Evolutionary conservation across 495 filamentous ascomycete genomes (phyloP).

Genomic region (Articulospora tetracladia): DNA sequence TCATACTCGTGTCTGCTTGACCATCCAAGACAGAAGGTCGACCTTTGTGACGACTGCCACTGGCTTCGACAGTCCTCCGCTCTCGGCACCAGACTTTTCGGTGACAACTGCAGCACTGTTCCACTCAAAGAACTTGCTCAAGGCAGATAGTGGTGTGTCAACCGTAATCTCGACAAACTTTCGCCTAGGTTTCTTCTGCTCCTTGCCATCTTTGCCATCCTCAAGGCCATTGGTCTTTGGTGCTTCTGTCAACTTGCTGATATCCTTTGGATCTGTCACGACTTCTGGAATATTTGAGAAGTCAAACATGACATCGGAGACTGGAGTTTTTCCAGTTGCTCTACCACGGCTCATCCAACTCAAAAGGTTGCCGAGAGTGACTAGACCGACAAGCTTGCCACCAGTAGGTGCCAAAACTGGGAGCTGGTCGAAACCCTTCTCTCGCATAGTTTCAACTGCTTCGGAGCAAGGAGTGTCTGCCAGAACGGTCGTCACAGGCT

Average conservation of each 20-base stretch:
- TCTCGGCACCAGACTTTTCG: slow-evolving; percentile 50
- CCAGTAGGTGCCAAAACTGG: slow-evolving; percentile 73
- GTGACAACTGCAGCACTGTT: slow-evolving; percentile 94
- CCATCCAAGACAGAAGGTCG: slow-evolving; percentile 88
- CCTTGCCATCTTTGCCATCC: slow-evolving; percentile 12
- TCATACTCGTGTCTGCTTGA: slow-evolving; percentile 58
- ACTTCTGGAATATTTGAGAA: slow-evolving; percentile 82
- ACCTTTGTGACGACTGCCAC: slow-evolving; percentile 95
- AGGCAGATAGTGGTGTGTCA: slow-evolving; percentile 76
- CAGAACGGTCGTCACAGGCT: slow-evolving; percentile 83
- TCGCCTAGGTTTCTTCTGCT: slow-evolving; percentile 45
- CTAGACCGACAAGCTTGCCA: slow-evolving; percentile 76
- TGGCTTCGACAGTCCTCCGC: slow-evolving; percentile 61
- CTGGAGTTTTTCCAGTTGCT: slow-evolving; percentile 63
- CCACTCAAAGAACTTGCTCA: slow-evolving; percentile 95
- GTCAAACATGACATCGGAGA: slow-evolving; percentile 93
- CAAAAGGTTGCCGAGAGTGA: slow-evolving; percentile 93
- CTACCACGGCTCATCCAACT: slow-evolving; percentile 81
- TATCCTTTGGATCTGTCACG: slow-evolving; percentile 68
- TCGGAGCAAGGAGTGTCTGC: slow-evolving; percentile 66
- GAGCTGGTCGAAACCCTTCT: slow-evolving; percentile 94
- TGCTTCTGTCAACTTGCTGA: slow-evolving; percentile 16
- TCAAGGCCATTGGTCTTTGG: slow-evolving; percentile 19
- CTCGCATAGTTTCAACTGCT: slow-evolving; percentile 94
- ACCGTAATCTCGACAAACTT: slow-evolving; percentile 92